Evolutionary conservation across 1,284 basidiomycete genomes (phyloP).

Genomic region (Quambalaria eucalypti): DNA sequence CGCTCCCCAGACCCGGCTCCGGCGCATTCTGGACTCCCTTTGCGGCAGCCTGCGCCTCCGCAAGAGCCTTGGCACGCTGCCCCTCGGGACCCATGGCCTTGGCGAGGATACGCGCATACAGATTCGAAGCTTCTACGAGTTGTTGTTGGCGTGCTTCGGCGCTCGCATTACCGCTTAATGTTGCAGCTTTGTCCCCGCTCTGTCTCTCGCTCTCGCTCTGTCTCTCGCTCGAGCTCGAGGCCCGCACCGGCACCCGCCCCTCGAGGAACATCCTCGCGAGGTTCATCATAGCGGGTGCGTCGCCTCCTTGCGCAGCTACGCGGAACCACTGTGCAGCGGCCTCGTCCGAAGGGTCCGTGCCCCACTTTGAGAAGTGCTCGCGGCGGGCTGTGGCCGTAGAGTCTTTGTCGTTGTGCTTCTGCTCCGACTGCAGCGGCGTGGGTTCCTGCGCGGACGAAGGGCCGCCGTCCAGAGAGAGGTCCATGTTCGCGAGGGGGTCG

Average conservation of each 20-base stretch:
- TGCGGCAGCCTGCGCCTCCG: neutral
- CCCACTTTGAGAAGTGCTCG: neutral
- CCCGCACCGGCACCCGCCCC: neutral
- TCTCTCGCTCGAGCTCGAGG: too few species aligned
- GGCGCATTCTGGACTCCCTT: neutral
- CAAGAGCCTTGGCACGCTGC: neutral
- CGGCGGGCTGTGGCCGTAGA: neutral
- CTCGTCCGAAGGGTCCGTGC: neutral
- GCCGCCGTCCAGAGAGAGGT: neutral
- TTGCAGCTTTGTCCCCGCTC: neutral
- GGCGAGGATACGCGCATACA: neutral
- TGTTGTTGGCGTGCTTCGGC: neutral
- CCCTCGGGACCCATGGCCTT: slow-evolving; percentile 1
- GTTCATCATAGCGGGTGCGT: neutral
- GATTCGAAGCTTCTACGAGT: neutral
- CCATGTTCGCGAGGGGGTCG: neutral
- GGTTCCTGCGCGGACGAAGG: neutral
- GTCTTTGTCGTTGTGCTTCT: too few species aligned
- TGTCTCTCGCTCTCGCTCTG: neutral
- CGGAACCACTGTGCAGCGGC: neutral
- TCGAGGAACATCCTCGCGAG: neutral
- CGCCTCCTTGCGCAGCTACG: neutral
- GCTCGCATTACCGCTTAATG: too few species aligned
- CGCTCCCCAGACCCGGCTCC: neutral
- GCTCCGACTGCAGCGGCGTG: neutral